Conservation (phyloP, 2,329 filamentous ascomycete species). For the Xylariaceae sp. region DNA sequence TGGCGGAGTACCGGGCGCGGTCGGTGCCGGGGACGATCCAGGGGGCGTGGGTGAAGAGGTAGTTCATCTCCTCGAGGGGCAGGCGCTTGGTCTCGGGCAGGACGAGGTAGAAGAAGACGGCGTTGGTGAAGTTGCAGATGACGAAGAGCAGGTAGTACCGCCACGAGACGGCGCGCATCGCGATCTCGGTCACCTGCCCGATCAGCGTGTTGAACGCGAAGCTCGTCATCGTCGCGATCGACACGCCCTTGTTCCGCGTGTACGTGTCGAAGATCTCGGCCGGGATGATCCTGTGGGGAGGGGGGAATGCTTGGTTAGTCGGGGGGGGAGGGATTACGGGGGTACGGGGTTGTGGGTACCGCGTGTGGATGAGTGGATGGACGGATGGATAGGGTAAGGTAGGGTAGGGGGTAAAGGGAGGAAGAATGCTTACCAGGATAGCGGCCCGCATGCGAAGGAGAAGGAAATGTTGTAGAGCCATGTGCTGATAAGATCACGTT, state of each 20-base stretch:
- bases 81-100: conserved; percentile 66
- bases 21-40: conserved; percentile 63
- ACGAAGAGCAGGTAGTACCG: conserved; percentile 64
- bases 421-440: conserved; percentile 45
- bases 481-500: conserved; percentile 49
- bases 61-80: conserved; percentile 69
- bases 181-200: conserved; percentile 41
- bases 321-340: not conserved
- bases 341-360: no score
- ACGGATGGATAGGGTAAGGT: no score
- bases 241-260: conserved; percentile 74
- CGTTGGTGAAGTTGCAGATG: conserved; percentile 60
- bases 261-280: conserved; percentile 79
- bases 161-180: conserved; percentile 57
- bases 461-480: conserved; percentile 84
- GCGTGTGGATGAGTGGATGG: no score
- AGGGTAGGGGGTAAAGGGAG: not conserved
- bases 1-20: conserved; percentile 51
- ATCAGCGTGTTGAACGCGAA: conserved; percentile 72
- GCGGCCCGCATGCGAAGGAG: conserved; percentile 69
- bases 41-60: conserved; percentile 64
- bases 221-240: conserved; percentile 71
- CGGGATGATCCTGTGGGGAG: conserved; percentile 57
- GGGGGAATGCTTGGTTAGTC: conserved; percentile 45
- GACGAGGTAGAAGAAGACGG: conserved; percentile 60